Conservation (phyloP, 352 stramenopile species). For the Globisporangium orthogonon region DNA sequence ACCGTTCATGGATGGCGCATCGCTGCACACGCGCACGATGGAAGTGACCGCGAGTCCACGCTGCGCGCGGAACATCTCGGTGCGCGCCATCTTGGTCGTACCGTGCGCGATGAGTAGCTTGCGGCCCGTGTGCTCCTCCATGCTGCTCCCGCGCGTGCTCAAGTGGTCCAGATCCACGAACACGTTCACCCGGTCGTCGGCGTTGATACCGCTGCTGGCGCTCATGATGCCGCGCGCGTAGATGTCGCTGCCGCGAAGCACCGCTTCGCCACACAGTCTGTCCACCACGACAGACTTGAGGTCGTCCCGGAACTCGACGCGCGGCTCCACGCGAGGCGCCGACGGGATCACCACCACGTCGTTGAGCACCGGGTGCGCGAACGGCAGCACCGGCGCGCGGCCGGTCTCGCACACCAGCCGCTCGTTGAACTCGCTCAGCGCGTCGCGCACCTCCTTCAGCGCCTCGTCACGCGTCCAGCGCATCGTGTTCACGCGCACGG, state of each 20-base stretch:
- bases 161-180: conserved; percentile 82
- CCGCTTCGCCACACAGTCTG: conserved; percentile 89
- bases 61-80: conserved; percentile 68
- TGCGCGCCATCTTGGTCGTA: conserved; percentile 63
- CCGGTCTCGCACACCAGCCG: conserved; percentile 30
- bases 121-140: conserved; percentile 62
- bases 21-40: conserved; percentile 62
- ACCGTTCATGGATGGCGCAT: conserved; percentile 87
- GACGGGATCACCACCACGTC: conserved; percentile 75
- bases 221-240: conserved; percentile 91
- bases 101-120: conserved; percentile 78
- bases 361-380: conserved; percentile 29
- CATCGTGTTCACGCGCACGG: conserved; percentile 76
- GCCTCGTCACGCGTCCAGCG: conserved; percentile 49
- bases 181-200: conserved; percentile 74
- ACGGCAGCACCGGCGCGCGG: conserved; percentile 29
- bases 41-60: conserved; percentile 58
- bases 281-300: conserved; percentile 83
- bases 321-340: conserved; percentile 24
- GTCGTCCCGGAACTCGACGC: conserved; percentile 16
- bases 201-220: conserved; percentile 79
- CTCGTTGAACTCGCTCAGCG: conserved; percentile 53
- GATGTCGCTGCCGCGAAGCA: conserved; percentile 91
- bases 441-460: conserved; percentile 28
- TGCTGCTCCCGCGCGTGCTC: conserved; percentile 65